Conservation (phyloP, 257 asterid species). For the Henckelia pumila region DNA sequence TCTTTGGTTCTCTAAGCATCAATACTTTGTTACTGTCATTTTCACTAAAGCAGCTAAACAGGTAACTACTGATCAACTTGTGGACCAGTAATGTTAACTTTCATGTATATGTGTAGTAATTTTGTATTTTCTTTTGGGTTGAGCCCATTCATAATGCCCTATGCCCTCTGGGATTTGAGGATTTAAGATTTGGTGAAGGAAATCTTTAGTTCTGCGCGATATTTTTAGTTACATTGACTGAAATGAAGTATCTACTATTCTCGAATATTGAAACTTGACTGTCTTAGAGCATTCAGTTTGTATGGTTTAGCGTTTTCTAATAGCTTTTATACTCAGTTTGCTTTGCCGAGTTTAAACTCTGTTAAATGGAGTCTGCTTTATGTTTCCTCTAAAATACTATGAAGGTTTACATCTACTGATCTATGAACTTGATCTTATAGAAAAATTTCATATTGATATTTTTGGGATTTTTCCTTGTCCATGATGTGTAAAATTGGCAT, state of each 20-base stretch:
- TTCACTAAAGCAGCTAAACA: too few species aligned
- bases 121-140: too few species aligned
- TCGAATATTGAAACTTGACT: not conserved
- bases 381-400: not conserved
- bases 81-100: too few species aligned
- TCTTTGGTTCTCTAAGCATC: too few species aligned
- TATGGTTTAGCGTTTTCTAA: not conserved
- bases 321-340: not conserved
- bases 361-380: not conserved
- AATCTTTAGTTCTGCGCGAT: too few species aligned
- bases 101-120: too few species aligned
- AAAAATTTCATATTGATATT: not conserved
- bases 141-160: not conserved
- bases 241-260: not conserved
- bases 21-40: too few species aligned
- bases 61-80: too few species aligned
- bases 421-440: not conserved
- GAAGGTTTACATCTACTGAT: not conserved
- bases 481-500: slow-evolving; percentile 16
- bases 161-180: too few species aligned
- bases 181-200: too few species aligned
- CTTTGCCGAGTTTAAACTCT: not conserved
- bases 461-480: slow-evolving; percentile 3
- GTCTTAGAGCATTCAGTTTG: not conserved
- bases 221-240: too few species aligned